Evolutionary conservation across 2,329 filamentous ascomycete genomes (phyloP), one percentile per base, ranked within the genome.

Genomic region (Aspergillus viridinutans): DNA sequence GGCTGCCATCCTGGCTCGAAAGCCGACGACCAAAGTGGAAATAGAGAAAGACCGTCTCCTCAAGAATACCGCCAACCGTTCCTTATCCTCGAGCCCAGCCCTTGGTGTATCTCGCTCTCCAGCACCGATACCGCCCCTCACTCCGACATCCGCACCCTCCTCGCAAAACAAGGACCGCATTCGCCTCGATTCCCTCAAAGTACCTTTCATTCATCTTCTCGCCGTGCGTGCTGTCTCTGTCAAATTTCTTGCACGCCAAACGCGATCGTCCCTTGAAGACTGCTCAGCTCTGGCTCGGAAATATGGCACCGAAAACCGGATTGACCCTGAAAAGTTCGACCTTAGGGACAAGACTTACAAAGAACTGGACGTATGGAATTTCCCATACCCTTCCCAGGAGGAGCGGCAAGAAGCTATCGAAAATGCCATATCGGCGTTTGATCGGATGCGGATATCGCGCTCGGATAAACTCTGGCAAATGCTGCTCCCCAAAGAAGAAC

Each of bases 391-490:
- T 28, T 78, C 73, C 40, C 67, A 79, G 49, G 78, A 82, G 49
- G 82, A 86, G 56, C 78, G 85, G 20, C 76, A 85, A 59, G 74
- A 80, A 53, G 85, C 84, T 28, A 83, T 87, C 64, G 81, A 86
- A 60, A 82, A 82, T 70, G 84, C 85, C 54, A 81, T 87, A 64
- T 81, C 80, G 53, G 83, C 85, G 47, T 87, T 84, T 68, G 85
- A 88, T 70, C 80, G 85, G 53, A 78, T 83, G 71, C 78, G 85
- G 28, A 73, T 87, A 20, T 80, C 81, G 6, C 82, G 82, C 61
- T 78, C 81, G 40, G 85, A 87, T 65, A 81, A 81, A 65, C 72
- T 84, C 21, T 88, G 85, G 85, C 84, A 88, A 71, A 77, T 77
- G 61, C 74, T 88, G 57, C 76, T 87, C 55, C 83, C 83, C 7